These are phyloP conservation scores for Barnettozyma siamensis DNA, from an alignment of 805 yeast species.

Conservation along the genomic window DNA sequence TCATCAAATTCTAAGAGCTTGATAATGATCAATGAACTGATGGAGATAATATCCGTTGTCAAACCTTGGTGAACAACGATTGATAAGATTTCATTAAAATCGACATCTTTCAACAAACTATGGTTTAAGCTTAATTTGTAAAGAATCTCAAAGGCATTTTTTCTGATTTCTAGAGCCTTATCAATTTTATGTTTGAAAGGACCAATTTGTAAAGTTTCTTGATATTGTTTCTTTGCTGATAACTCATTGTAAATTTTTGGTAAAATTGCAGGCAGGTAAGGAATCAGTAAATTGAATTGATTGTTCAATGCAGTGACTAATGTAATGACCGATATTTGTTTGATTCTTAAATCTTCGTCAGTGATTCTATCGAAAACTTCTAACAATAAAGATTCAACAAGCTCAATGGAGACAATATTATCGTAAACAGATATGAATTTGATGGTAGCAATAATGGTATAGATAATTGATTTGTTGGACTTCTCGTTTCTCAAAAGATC, in stretches of 20 bases:
- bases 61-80: slow-evolving; percentile 35
- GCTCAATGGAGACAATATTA: slow-evolving; percentile 18
- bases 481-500: slow-evolving; percentile 14
- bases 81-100: slow-evolving; percentile 29
- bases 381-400: slow-evolving; percentile 20
- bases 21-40: slow-evolving; percentile 23
- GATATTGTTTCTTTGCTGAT: slow-evolving; percentile 46
- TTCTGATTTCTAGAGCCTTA: slow-evolving; percentile 68
- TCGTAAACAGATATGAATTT: slow-evolving; percentile 32
- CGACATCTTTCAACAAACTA: slow-evolving; percentile 20
- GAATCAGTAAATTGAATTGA: slow-evolving; percentile 41
- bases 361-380: slow-evolving; percentile 25
- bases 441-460: slow-evolving; percentile 31
- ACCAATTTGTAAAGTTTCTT: slow-evolving; percentile 72
- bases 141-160: slow-evolving; percentile 63
- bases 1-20: slow-evolving; percentile 24
- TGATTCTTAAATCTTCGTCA: slow-evolving; percentile 42
- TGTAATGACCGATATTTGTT: slow-evolving; percentile 54
- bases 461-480: slow-evolving; percentile 17
- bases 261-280: slow-evolving; percentile 40
- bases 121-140: slow-evolving; percentile 40
- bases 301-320: slow-evolving; percentile 56
- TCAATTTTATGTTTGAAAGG: slow-evolving; percentile 82
- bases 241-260: slow-evolving; percentile 52
- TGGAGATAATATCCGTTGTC: slow-evolving; percentile 28